phyloP scores from a whole-genome alignment of 1,284 basidiomycete species.

The Bjerkandera adusta region DNA sequence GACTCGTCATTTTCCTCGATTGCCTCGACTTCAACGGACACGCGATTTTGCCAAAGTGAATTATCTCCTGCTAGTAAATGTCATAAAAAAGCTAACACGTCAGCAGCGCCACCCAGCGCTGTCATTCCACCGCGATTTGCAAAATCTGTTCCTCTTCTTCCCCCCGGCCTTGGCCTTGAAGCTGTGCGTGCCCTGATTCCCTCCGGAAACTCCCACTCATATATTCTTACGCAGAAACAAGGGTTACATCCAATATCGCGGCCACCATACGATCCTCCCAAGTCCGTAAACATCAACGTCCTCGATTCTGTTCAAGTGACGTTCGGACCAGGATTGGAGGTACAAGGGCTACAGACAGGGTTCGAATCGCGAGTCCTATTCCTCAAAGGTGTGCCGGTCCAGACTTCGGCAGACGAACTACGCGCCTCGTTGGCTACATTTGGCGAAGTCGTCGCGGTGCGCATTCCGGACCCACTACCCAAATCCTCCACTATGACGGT shows the following conservation, averaged over 20 bases:
- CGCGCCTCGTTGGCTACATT: conserved; percentile 29
- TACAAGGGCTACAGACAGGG: conserved; percentile 36
- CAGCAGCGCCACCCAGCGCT: too few species aligned
- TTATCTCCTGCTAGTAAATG: too few species aligned
- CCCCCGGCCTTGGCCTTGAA: conserved; percentile 28
- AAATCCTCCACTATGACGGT: conserved; percentile 29
- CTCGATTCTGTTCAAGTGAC: conserved; percentile 32
- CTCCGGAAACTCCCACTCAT: background rate
- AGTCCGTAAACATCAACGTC: conserved; percentile 19
- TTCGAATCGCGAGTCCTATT: conserved; percentile 44
- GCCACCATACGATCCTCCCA: conserved; percentile 5
- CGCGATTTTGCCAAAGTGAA: too few species aligned
- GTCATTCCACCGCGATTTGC: too few species aligned
- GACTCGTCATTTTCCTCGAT: background rate
- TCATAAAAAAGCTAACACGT: too few species aligned
- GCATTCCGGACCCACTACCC: conserved; percentile 24
- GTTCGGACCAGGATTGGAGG: conserved; percentile 38
- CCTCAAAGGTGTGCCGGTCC: conserved; percentile 30
- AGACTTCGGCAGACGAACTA: conserved; percentile 16
- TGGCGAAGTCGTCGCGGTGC: conserved; percentile 44
- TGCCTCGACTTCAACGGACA: too few species aligned
- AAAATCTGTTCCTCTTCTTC: conserved; percentile 19
- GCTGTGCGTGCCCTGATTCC: conserved; percentile 20
- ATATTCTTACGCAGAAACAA: too few species aligned
- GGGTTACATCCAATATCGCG: background rate